Conservation (phyloP, 768 basidiomycete species). For the Punctularia strigosozonata region DNA sequence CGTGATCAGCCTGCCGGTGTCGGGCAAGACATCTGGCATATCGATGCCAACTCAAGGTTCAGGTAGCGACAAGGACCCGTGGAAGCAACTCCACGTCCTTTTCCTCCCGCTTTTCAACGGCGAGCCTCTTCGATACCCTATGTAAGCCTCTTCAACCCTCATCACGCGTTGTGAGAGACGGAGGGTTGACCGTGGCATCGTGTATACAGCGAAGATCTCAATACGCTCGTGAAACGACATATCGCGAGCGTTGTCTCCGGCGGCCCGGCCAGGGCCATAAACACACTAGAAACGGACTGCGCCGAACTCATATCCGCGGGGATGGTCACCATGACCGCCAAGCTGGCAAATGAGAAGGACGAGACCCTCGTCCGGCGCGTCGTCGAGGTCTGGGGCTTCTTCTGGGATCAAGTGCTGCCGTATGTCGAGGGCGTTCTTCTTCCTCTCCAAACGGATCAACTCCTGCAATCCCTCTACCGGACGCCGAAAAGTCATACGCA, state of each 20-base stretch:
- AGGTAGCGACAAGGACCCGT: conserved; percentile 57
- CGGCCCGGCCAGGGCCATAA: conserved; percentile 62
- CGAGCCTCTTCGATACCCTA: conserved; percentile 72
- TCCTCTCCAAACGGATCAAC: conserved; percentile 48
- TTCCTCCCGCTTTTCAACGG: conserved; percentile 89
- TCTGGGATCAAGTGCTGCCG: conserved; percentile 82
- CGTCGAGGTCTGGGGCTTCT: conserved; percentile 87
- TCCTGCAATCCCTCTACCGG: conserved; percentile 60
- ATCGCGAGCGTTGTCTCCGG: conserved; percentile 64
- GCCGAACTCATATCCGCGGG: conserved; percentile 75
- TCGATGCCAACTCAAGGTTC: conserved; percentile 13
- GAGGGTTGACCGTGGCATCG: not conserved
- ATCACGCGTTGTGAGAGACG: not conserved
- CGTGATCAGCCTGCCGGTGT: conserved; percentile 23
- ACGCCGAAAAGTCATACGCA: conserved; percentile 41
- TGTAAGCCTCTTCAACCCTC: conserved; percentile 34
- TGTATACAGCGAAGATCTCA: conserved; percentile 70
- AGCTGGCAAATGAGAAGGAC: conserved; percentile 66
- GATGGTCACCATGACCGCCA: conserved; percentile 88
- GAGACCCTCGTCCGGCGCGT: conserved; percentile 65
- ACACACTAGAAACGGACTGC: conserved; percentile 66
- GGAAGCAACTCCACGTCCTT: conserved; percentile 76
- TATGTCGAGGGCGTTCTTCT: conserved; percentile 77
- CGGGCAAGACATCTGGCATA: conserved; percentile 8
- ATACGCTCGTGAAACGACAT: conserved; percentile 68